Evolutionary conservation across 306 rosid species (phyloP), one percentile per base, ranked within the genome.

Genomic region (Gynostemma pentaphyllum): DNA sequence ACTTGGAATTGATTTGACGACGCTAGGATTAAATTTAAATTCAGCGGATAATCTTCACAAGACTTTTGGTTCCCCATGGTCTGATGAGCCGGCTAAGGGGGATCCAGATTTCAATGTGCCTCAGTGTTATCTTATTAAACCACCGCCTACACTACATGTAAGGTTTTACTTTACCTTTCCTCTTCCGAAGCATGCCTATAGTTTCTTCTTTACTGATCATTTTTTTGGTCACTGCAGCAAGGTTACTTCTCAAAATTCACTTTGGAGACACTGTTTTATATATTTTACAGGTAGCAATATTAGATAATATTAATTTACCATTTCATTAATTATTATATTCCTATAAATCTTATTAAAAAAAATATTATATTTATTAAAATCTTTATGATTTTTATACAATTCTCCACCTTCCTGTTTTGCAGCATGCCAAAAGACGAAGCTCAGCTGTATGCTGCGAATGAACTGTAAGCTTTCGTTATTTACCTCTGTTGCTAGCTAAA

Each of bases 381-480:
- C n/a, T n/a, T n/a, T n/a, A n/a, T n/a, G n/a, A n/a, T n/a, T n/a
- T n/a, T n/a, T 28, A 37, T 24, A 18, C 18, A 44, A 57, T 2
- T 48, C 45, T 22, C 28, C 53, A 26, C 54, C n/a, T 10, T 70
- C 19, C 21, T 68, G 23, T 21, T 71, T 49, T 81, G 76, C 87
- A 94, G 99, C 72, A 86, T 94, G 95, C 99, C 99, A 26, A 88
- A 83, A 72, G 99, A 94, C 49, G 96, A 86, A 76, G 95, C 94
- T n/a, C 99, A 94, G 70, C 42, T 86, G 72, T 82, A 76, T 68
- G 97, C 97, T 22, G 84, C 95, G 24, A 75, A 82, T 70, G 99
- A 94, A 73, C 95, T 88, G 99, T 94, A 94, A 50, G 97, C 65
- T 51, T 40, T 48, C 37, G 5, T 40, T 24, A 12, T 49, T 10